A percentile compares a stretch with the other conserved stretches of the same genome.
These are phyloP conservation scores for Venturia nashicola DNA, from an alignment of 2,329 filamentous ascomycete genomes.

Conservation along the genomic window DNA sequence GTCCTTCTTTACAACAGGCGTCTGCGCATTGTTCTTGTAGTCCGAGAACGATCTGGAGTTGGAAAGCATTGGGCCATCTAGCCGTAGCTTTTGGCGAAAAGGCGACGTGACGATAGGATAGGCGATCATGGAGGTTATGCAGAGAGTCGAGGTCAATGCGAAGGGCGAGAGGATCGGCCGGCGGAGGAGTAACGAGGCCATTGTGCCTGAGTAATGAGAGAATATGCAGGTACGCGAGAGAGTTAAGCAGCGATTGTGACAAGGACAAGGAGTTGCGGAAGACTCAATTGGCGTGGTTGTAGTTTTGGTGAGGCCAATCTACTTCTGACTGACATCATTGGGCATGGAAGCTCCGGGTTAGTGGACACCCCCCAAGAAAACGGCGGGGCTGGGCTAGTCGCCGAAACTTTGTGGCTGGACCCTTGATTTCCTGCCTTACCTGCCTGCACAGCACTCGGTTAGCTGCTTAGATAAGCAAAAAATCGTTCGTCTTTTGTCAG, in stretches of 20 bases:
- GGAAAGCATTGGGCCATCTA: slow-evolving; percentile 18
- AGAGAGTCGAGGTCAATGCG: slow-evolving; percentile 19
- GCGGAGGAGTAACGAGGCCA: slow-evolving; percentile 28
- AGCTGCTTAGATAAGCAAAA: too few species aligned
- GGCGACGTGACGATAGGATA: slow-evolving; percentile 20
- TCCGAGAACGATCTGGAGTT: slow-evolving; percentile 26
- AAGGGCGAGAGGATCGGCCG: slow-evolving; percentile 25
- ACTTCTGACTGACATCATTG: background rate
- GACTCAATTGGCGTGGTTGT: background rate
- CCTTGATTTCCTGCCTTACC: background rate
- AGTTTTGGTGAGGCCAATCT: background rate
- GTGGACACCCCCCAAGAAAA: background rate
- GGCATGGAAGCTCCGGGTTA: background rate
- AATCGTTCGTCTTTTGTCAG: background rate
- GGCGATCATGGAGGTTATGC: slow-evolving; percentile 16
- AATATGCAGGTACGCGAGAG: background rate
- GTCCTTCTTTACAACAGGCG: slow-evolving; percentile 23
- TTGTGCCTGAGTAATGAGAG: slow-evolving; percentile 12
- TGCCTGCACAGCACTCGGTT: too few species aligned
- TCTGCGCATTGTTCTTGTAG: slow-evolving; percentile 27
- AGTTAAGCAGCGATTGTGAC: background rate
- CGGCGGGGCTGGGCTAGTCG: background rate
- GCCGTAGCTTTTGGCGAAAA: slow-evolving; percentile 20
- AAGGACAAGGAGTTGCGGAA: background rate
- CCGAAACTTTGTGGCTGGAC: background rate